Conservation (phyloP, 1,284 basidiomycete species). For the Pterulicium gracile region DNA sequence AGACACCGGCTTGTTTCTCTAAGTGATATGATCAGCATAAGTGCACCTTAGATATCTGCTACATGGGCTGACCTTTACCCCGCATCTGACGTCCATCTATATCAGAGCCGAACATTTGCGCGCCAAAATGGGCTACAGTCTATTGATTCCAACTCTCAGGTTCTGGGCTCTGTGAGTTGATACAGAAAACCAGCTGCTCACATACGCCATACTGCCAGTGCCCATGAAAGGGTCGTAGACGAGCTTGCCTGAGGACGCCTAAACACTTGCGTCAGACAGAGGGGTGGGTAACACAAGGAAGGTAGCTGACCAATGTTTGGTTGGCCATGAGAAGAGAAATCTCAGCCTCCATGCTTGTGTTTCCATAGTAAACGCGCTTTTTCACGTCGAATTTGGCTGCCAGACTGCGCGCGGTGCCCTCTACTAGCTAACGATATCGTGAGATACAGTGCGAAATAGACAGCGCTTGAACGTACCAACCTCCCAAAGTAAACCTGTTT, state of each 20-base stretch:
- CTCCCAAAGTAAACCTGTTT: constrained; percentile 71
- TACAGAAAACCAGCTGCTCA: constrained; percentile 27
- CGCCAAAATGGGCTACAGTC: constrained; percentile 84
- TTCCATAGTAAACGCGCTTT: constrained; percentile 86
- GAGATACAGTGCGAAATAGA: too few relatives aligned
- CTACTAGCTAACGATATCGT: constrained; percentile 40
- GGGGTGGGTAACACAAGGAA: constrained; percentile 5
- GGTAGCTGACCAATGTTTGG: constrained; percentile 63
- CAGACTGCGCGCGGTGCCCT: constrained; percentile 63
- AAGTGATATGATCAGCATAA: constrained; percentile 14
- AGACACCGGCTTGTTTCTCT: constrained; percentile 56
- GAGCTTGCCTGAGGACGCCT: constrained; percentile 83
- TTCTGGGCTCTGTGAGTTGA: too few relatives aligned
- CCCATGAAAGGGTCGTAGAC: constrained; percentile 97
- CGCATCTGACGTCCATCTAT: constrained; percentile 97
- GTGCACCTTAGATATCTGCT: neutral
- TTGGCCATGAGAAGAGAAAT: constrained; percentile 94
- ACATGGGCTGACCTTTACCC: constrained; percentile 56
- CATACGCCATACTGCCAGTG: constrained; percentile 94
- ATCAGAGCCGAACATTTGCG: constrained; percentile 84
- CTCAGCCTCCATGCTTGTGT: constrained; percentile 97
- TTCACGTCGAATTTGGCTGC: constrained; percentile 78
- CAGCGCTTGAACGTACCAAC: constrained; percentile 63
- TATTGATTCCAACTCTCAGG: constrained; percentile 22
- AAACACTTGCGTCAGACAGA: constrained; percentile 1